A percentile compares a stretch with the other conserved stretches of the same genome.
These are phyloP conservation scores for Trichophyton equinum DNA, from an alignment of 2,329 filamentous ascomycete species.

Conservation along the genomic window DNA sequence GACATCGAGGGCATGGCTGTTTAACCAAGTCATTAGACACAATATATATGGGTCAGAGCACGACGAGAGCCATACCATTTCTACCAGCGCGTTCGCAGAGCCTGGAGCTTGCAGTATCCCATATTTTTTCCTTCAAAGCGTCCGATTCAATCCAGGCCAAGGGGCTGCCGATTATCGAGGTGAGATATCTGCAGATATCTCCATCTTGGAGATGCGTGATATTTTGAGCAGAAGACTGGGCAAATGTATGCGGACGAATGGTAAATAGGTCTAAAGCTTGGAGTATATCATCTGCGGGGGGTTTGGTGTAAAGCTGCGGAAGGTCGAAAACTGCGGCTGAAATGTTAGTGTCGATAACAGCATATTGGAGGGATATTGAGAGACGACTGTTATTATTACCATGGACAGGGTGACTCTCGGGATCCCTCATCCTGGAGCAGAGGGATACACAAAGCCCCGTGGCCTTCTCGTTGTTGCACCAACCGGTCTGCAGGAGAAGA, in stretches of 20 bases:
- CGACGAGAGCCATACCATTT: conserved; percentile 36
- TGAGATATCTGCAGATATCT: conserved; percentile 36
- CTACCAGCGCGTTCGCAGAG: conserved; percentile 79
- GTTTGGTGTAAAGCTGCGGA: conserved; percentile 70
- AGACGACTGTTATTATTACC: neutral
- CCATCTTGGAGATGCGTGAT: conserved; percentile 24
- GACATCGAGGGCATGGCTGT: conserved; percentile 51
- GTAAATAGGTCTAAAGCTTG: conserved; percentile 54
- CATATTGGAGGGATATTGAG: neutral
- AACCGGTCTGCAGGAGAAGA: too few relatives aligned
- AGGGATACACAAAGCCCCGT: too few relatives aligned
- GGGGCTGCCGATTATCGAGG: conserved; percentile 34
- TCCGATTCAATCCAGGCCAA: conserved; percentile 36
- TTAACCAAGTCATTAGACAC: neutral
- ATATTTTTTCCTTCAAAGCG: conserved; percentile 37
- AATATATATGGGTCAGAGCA: neutral
- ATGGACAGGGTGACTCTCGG: neutral
- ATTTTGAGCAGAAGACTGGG: conserved; percentile 19
- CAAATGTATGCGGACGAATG: conserved; percentile 46
- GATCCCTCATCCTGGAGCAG: neutral
- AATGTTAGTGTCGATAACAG: neutral
- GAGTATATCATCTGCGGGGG: conserved; percentile 52
- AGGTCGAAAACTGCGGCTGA: conserved; percentile 51
- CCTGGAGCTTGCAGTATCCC: conserved; percentile 65
- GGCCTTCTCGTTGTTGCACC: too few relatives aligned